Base-by-base conservation (phyloP, 768 basidiomycete genomes). In the Mycena indigotica region DNA sequence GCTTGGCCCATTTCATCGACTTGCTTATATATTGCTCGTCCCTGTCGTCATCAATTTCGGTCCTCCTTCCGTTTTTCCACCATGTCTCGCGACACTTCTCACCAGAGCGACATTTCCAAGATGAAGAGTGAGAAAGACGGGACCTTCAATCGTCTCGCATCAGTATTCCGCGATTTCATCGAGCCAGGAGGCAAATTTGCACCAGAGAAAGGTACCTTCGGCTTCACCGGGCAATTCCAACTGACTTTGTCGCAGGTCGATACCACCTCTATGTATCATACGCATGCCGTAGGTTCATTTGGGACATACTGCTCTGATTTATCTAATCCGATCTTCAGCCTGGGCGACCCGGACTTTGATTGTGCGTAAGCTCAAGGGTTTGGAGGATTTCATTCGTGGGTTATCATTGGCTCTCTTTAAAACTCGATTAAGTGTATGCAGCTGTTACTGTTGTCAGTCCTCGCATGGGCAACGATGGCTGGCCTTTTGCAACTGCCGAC, bases 281-380 rank as follows among this genome's bases (percentile, higher is more conserved):
- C 58, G 79, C 84, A 0, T 90, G 87, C 62, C 87, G 82, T 83
- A 44, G 67, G 81, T 50, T 35, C 32, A 35, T 17, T 17, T 35
- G 17, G n/a, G n/a, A n/a, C n/a, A 35, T 17, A 35, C 32, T 35
- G 32, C 8, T 8, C 8, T 8, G 32, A 8, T 8, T 25, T 5
- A 30, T 32, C 21, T 32, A 4, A 51, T 24, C 53, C 25, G 49
- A 25, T 30, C 17, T 55, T 16, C 45, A 91, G 89, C 96, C 8
- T 98, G 95, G 96, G 96, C 96, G 0, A 93, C 93, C 24, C 82
- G 96, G 63, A 84, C 95, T 3, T 77, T 97, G 60, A 97, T 98
- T 65, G 79, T 89, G 3, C 82, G 95, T 63, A 87, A 93, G 73
- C 81, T 98, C 65, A 99, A 99, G 71, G 95, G 95, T 2, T 79